Conservation (phyloP, 257 asterid species). For the Fraxinus quadrangulata region DNA sequence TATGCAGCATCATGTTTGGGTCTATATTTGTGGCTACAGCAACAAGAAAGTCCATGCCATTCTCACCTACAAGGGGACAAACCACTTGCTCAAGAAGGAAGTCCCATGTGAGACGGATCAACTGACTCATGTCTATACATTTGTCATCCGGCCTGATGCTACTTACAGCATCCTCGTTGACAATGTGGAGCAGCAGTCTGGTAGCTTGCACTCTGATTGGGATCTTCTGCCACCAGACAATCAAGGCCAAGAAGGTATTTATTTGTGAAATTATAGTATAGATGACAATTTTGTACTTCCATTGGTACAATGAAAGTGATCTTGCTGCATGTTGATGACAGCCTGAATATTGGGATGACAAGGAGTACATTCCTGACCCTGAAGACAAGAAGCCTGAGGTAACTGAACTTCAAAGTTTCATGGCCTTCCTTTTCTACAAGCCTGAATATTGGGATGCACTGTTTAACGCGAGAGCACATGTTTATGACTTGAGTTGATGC, state of each 20-base stretch:
- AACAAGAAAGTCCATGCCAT: conserved; percentile 89
- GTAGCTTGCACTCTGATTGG: conserved; percentile 95
- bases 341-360: conserved; percentile 99
- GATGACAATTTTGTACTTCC: not conserved
- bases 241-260: conserved; percentile 93
- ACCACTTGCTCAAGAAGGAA: conserved; percentile 85
- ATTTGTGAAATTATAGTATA: not conserved
- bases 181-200: conserved; percentile 86
- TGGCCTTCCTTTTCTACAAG: not conserved
- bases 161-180: conserved; percentile 90
- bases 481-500: not conserved
- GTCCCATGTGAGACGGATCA: conserved; percentile 99
- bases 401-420: conserved; percentile 3
- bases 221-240: conserved; percentile 80
- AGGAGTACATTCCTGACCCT: conserved; percentile 87
- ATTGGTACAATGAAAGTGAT: not conserved
- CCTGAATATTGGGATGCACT: too few relatives aligned
- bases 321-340: conserved; percentile 32
- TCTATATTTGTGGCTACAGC: conserved; percentile 91
- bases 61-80: conserved; percentile 62
- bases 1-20: conserved; percentile 97
- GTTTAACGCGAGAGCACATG: not conserved
- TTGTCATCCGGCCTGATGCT: conserved; percentile 93
- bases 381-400: conserved; percentile 99
- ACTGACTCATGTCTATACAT: conserved; percentile 87